Evolutionary conservation across 306 rosid genomes (phyloP).

Genomic region (Prunus armeniaca): DNA sequence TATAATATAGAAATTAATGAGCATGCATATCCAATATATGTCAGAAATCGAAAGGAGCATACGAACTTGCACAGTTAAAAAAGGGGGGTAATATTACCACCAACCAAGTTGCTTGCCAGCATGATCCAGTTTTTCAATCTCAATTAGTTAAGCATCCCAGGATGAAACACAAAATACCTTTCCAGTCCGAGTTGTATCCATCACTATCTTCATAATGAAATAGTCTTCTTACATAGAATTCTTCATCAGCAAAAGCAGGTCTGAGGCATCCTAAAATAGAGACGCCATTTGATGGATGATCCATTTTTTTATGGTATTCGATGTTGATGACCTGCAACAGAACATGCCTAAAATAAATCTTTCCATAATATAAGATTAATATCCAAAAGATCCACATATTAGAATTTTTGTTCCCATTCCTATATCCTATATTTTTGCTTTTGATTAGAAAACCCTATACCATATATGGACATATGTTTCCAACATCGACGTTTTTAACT

Average conservation of each 20-base stretch:
- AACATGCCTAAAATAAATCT: slow-evolving; percentile 28
- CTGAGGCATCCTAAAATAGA: slow-evolving; percentile 81
- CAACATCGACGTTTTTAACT: not conserved
- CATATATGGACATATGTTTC: not conserved
- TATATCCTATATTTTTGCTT: not conserved
- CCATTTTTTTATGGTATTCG: slow-evolving; percentile 60
- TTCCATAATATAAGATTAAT: not conserved
- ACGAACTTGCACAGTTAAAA: not conserved
- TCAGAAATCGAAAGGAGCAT: not conserved
- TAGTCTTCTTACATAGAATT: slow-evolving; percentile 50
- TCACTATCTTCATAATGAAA: slow-evolving; percentile 52
- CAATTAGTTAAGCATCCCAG: not conserved
- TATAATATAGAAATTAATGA: not conserved
- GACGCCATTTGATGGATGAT: slow-evolving; percentile 84
- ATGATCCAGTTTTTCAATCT: not conserved
- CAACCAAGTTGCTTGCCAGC: not conserved
- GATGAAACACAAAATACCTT: slow-evolving; percentile 47
- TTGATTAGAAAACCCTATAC: too few species aligned
- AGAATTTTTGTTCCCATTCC: not conserved
- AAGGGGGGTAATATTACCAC: not conserved
- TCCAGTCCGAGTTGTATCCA: slow-evolving; percentile 50
- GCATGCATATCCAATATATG: not conserved
- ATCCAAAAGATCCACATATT: not conserved
- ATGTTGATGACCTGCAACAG: slow-evolving; percentile 50
- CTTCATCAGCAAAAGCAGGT: slow-evolving; percentile 81